Percentiles rank a stretch among this genome's conserved stretches.
phyloP scores from a whole-genome alignment of 2,329 filamentous ascomycete species.

The Ceratocystis variospora region DNA sequence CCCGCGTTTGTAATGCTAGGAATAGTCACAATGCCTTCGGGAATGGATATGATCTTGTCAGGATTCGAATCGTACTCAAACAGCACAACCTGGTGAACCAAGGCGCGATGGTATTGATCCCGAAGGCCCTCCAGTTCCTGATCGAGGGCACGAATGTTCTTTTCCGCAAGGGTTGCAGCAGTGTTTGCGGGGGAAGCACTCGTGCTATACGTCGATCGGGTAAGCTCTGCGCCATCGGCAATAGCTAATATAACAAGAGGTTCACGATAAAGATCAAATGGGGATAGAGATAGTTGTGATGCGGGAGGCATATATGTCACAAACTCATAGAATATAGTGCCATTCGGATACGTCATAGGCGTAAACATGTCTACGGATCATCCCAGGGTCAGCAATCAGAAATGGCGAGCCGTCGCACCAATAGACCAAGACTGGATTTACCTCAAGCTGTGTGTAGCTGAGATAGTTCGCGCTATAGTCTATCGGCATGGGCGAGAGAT shows the following conservation, averaged over 20 bases:
- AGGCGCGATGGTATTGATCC: constrained; percentile 59
- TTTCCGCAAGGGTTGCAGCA: constrained; percentile 30
- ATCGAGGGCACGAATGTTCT: constrained; percentile 44
- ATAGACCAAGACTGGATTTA: not conserved
- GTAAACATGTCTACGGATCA: constrained; percentile 69
- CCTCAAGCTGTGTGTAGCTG: not conserved
- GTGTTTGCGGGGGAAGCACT: constrained; percentile 22
- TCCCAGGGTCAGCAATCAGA: constrained; percentile 18
- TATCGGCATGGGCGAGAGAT: not conserved
- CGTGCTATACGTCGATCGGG: constrained; percentile 39
- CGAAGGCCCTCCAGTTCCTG: constrained; percentile 58
- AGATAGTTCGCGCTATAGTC: not conserved
- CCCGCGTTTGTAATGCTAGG: constrained; percentile 57
- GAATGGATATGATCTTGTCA: constrained; percentile 39
- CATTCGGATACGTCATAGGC: constrained; percentile 72
- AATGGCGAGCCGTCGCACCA: not conserved
- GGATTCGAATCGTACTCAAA: constrained; percentile 53
- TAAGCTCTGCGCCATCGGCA: constrained; percentile 63
- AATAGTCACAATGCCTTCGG: constrained; percentile 56
- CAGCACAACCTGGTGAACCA: constrained; percentile 65
- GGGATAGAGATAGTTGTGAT: constrained; percentile 65
- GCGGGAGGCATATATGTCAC: constrained; percentile 65
- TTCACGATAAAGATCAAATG: constrained; percentile 83
- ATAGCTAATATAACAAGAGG: constrained; percentile 72
- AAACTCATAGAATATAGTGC: constrained; percentile 78